Percentiles rank a stretch among this genome's conserved stretches.
These are phyloP conservation scores for Malassezia pachydermatis DNA, from an alignment of 1,284 basidiomycete genomes.

Conservation along the genomic window DNA sequence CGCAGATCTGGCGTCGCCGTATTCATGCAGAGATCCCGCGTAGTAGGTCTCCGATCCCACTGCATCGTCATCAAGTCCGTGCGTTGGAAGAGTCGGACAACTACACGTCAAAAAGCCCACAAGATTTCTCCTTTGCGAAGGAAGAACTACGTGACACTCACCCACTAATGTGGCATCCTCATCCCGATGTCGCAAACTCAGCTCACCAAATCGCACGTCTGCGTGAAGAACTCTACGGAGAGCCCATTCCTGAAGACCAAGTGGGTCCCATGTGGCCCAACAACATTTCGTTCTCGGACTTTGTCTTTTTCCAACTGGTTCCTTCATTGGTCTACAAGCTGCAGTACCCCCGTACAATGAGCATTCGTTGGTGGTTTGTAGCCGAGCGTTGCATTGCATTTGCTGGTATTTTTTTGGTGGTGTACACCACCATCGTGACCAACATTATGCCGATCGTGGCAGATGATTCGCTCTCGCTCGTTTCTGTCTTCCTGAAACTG, in stretches of 20 bases:
- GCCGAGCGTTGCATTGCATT: conserved; percentile 91
- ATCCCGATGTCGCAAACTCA: conserved; percentile 58
- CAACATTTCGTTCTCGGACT: conserved; percentile 74
- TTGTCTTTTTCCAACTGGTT: conserved; percentile 74
- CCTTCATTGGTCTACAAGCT: conserved; percentile 92
- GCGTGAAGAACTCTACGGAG: conserved; percentile 61
- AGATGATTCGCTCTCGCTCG: conserved; percentile 41
- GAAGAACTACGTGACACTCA: conserved; percentile 49
- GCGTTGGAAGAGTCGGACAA: not conserved
- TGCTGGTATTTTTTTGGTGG: conserved; percentile 84
- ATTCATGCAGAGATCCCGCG: conserved; percentile 1
- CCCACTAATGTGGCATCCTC: conserved; percentile 64
- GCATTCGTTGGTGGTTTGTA: conserved; percentile 78
- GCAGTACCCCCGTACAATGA: conserved; percentile 83
- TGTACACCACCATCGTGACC: conserved; percentile 55
- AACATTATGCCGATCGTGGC: conserved; percentile 55
- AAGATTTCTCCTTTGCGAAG: not conserved
- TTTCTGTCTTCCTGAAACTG: conserved; percentile 61
- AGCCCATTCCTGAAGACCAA: not conserved
- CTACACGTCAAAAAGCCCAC: too few relatives aligned
- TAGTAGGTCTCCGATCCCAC: conserved; percentile 6
- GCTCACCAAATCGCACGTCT: conserved; percentile 69
- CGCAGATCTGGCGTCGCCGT: not conserved
- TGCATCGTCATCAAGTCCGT: not conserved
- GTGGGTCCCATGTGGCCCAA: conserved; percentile 61